These are phyloP conservation scores for Ceratobasidium theobromae DNA, from an alignment of 1,284 basidiomycete species.

Conservation along the genomic window DNA sequence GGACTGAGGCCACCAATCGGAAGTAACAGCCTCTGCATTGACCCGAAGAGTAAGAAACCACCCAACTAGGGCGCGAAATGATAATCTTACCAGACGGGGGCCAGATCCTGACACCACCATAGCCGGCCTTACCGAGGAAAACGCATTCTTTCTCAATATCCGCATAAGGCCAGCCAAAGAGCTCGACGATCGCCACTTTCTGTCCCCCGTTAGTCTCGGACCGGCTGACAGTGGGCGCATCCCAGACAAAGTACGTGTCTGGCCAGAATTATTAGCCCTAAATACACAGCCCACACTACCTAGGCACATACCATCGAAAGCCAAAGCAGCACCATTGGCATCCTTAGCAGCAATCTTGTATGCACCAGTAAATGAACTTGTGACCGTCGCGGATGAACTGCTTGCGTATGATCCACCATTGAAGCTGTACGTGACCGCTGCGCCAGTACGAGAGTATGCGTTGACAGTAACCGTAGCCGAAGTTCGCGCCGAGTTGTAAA, in stretches of 20 bases:
- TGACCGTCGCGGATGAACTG: conserved; percentile 12
- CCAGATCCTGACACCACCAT: conserved; percentile 30
- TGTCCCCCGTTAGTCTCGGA: conserved; percentile 22
- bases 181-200: conserved; percentile 25
- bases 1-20: conserved; percentile 30
- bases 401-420: conserved; percentile 17
- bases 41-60: background rate
- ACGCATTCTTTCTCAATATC: conserved; percentile 30
- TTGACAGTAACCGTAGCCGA: conserved; percentile 28
- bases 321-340: conserved; percentile 9
- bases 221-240: conserved; percentile 10
- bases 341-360: conserved; percentile 23
- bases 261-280: background rate
- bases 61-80: no score
- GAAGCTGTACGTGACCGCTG: conserved; percentile 17
- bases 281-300: background rate
- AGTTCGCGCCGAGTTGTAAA: conserved; percentile 26
- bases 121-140: conserved; percentile 27
- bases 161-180: conserved; percentile 26
- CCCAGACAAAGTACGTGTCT: conserved; percentile 28
- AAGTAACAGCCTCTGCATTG: conserved; percentile 22
- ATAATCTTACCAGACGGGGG: conserved; percentile 16
- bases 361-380: conserved; percentile 19
- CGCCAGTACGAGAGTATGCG: conserved; percentile 19
- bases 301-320: conserved; percentile 8